Evolutionary conservation across 257 asterid genomes (phyloP).

Genomic region (Solanum appendiculatum): DNA sequence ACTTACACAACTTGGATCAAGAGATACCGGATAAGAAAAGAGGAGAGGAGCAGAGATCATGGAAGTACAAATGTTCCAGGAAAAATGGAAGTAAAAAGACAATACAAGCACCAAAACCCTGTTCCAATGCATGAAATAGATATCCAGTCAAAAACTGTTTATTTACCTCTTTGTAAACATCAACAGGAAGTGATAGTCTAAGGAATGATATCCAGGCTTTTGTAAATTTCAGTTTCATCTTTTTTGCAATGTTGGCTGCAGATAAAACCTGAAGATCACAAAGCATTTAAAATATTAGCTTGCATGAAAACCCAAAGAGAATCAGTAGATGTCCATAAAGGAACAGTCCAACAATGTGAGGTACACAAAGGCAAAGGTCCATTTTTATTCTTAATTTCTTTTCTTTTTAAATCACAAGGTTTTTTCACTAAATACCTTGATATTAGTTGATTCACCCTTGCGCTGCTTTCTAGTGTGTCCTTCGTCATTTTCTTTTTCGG

Average conservation of each 20-base stretch:
- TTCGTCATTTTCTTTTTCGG: slow-evolving; percentile 25
- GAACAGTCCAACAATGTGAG: background rate
- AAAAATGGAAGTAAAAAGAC: background rate
- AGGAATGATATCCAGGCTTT: slow-evolving; percentile 97
- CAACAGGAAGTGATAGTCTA: slow-evolving; percentile 67
- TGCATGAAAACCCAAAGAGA: background rate
- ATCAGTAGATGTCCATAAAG: background rate
- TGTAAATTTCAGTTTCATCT: slow-evolving; percentile 73
- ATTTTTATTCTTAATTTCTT: background rate
- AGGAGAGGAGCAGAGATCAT: background rate
- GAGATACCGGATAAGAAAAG: background rate
- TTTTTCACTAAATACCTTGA: background rate
- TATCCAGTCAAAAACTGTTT: background rate
- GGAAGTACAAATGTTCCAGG: background rate
- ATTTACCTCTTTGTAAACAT: slow-evolving; percentile 88
- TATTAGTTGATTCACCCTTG: background rate
- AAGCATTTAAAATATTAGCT: background rate
- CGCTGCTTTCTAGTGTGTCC: slow-evolving; percentile 1
- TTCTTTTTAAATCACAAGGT: background rate
- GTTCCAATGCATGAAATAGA: background rate
- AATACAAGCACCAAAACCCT: background rate
- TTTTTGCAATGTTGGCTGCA: slow-evolving; percentile 38
- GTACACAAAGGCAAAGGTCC: background rate
- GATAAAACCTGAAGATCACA: slow-evolving; percentile 43
- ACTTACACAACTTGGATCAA: background rate